These are phyloP conservation scores for Mortierella sp. DNA, from an alignment of 371 early-diverging fungal genomes.

Conservation along the genomic window DNA sequence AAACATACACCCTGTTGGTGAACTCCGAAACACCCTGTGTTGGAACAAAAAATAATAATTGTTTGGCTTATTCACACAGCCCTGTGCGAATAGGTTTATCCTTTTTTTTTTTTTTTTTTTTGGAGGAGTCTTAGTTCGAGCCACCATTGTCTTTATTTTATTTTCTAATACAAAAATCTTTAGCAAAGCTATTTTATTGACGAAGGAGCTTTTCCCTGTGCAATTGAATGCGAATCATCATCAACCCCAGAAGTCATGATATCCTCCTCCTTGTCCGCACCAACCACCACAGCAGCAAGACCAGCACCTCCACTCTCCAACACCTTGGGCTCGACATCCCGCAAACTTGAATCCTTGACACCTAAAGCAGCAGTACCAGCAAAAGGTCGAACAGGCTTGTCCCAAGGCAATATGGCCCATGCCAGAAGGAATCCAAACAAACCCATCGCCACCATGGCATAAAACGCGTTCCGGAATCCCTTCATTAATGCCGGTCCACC, in stretches of 20 bases:
- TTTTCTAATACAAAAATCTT: too few relatives aligned
- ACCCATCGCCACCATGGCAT: constrained; percentile 30
- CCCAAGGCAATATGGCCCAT: constrained; percentile 31
- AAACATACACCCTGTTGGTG: too few relatives aligned
- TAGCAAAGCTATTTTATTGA: too few relatives aligned
- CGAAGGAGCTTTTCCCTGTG: too few relatives aligned
- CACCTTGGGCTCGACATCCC: not conserved
- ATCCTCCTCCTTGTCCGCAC: not conserved
- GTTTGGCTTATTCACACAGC: too few relatives aligned
- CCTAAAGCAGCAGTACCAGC: not conserved
- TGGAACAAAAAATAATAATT: too few relatives aligned
- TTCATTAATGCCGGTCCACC: constrained; percentile 39
- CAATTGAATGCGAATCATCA: too few relatives aligned
- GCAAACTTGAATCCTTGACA: not conserved
- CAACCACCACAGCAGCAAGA: not conserved
- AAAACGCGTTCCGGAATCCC: constrained; percentile 42
- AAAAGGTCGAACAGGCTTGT: constrained; percentile 25
- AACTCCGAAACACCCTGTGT: too few relatives aligned
- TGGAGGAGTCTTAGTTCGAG: too few relatives aligned
- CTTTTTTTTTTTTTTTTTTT: too few relatives aligned
- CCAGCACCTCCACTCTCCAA: not conserved
- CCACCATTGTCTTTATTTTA: too few relatives aligned
- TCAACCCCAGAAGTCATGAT: not conserved
- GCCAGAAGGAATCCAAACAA: constrained; percentile 25
- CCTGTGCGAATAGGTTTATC: too few relatives aligned